Evolutionary conservation across 768 basidiomycete genomes (phyloP), one percentile per base, ranked within the genome.

Genomic region (Hygrocybe coccinea): DNA sequence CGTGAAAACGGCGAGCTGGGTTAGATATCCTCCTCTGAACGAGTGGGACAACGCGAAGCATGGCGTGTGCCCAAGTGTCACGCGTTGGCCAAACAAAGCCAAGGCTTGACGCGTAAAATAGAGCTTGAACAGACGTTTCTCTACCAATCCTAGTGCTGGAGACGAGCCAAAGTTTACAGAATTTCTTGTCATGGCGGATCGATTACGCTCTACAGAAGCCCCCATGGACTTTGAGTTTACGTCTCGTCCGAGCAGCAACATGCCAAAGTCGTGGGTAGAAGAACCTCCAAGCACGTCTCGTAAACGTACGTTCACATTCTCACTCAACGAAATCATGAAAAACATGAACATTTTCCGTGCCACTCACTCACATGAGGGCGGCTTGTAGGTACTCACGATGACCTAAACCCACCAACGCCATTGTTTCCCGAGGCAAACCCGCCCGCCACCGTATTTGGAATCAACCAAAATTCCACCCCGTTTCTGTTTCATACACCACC

Each of bases 171-270:
- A 29, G 8, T 29, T 29, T 29, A 8, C 29, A 29, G 29, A 29
- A 29, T 29, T 29, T 3, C 8, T 8, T 8, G 29, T 8, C 46
- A 29, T 25, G 46, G 21, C 50, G 12, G 5, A 22, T 19, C 24
- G n/a, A 21, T 58, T 55, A 43, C 62, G 86, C 62, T 87, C 86
- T 11, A 88, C 75, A 48, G 91, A 91, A 65, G 87, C 86, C 2
- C 91, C 91, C 3, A 93, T 93, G 91, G 90, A 93, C 69, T 93
- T 84, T 69, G 83, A 91, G 67, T 91, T 85, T 74, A 91, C 89
- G 8, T 82, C 84, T 60, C 79, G 89, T 22, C 78, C 81, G 14
- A 79, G 67, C 58, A 75, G 66, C 53, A 66, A 69, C 36, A 70
- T 76, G 54, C 81, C 75, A 64, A 82, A 85, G 2, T 80, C 77